Evolutionary conservation across 768 basidiomycete genomes (phyloP).

Genomic region (Auricularia sp.): DNA sequence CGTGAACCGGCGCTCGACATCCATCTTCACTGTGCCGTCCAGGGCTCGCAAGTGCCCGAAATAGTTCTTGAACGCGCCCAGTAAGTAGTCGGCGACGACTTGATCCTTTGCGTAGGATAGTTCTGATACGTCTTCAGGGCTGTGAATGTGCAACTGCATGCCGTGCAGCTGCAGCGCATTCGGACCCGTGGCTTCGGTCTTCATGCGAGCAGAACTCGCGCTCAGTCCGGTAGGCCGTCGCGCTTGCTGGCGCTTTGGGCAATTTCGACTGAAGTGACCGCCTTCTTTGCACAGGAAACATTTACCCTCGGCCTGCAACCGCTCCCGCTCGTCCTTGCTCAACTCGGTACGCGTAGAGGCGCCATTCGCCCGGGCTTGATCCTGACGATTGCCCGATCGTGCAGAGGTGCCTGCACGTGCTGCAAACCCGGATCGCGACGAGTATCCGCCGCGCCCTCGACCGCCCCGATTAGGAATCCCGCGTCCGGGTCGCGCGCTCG

Average conservation of each 20-base stretch:
- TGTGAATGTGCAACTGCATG: background rate
- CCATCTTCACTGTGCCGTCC: background rate
- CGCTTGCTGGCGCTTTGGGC: slow-evolving; percentile 17
- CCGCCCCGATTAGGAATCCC: no score
- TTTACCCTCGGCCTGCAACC: slow-evolving; percentile 9
- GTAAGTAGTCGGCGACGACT: background rate
- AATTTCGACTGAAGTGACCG: slow-evolving; percentile 23
- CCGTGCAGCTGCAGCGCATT: background rate
- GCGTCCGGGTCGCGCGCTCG: no score
- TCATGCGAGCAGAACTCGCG: background rate
- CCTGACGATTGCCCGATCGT: background rate
- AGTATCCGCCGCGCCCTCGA: no score
- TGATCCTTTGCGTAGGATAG: background rate
- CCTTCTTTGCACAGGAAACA: slow-evolving; percentile 23
- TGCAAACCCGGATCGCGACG: no score
- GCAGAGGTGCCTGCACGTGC: background rate
- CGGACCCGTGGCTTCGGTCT: background rate
- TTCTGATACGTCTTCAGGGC: background rate
- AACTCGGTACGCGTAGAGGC: background rate
- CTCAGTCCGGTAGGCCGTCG: background rate
- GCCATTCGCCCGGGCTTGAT: background rate
- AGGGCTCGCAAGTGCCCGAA: background rate
- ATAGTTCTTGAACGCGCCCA: background rate
- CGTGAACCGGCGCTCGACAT: background rate
- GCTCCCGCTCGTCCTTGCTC: background rate